A percentile compares a stretch with the other conserved stretches of the same genome.
Evolutionary conservation across 768 basidiomycete genomes (phyloP).

Genomic region (Dentipellis sp.): DNA sequence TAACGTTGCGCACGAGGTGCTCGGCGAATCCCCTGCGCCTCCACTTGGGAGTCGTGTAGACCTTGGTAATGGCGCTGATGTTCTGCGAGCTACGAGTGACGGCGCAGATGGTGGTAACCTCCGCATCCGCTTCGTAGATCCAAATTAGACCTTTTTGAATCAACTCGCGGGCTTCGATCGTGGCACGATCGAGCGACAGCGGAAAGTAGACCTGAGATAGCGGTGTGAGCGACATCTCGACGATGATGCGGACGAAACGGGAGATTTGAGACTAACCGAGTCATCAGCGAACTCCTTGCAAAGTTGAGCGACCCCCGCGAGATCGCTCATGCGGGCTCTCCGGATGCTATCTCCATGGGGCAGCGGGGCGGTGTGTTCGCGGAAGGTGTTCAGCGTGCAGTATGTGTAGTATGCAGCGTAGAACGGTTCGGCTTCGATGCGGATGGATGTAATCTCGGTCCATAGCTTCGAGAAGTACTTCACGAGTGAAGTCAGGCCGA

Average conservation of each 20-base stretch:
- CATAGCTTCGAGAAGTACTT: constrained; percentile 35
- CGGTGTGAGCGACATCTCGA: too few species aligned
- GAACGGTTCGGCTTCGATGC: constrained; percentile 33
- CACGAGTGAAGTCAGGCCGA: constrained; percentile 33
- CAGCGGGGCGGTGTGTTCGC: constrained; percentile 15
- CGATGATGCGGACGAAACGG: too few species aligned
- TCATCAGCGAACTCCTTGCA: constrained; percentile 44
- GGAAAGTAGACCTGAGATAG: constrained; percentile 35
- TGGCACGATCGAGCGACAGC: constrained; percentile 28
- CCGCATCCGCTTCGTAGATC: constrained; percentile 36
- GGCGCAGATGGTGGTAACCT: constrained; percentile 42
- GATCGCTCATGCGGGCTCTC: constrained; percentile 29
- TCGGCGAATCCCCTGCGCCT: constrained; percentile 41
- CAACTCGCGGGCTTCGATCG: constrained; percentile 36
- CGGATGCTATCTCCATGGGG: constrained; percentile 29
- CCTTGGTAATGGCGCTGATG: constrained; percentile 49
- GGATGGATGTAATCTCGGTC: constrained; percentile 31
- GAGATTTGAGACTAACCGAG: constrained; percentile 29
- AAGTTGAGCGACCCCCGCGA: constrained; percentile 31
- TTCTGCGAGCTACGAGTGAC: constrained; percentile 42
- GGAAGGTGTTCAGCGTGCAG: constrained; percentile 32
- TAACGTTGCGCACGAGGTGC: constrained; percentile 39
- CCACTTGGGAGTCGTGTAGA: constrained; percentile 39
- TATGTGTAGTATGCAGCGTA: constrained; percentile 40
- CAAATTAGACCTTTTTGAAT: constrained; percentile 41